Conservation (phyloP, 140 eudicot genomes). For the Bidens hawaiensis region DNA sequence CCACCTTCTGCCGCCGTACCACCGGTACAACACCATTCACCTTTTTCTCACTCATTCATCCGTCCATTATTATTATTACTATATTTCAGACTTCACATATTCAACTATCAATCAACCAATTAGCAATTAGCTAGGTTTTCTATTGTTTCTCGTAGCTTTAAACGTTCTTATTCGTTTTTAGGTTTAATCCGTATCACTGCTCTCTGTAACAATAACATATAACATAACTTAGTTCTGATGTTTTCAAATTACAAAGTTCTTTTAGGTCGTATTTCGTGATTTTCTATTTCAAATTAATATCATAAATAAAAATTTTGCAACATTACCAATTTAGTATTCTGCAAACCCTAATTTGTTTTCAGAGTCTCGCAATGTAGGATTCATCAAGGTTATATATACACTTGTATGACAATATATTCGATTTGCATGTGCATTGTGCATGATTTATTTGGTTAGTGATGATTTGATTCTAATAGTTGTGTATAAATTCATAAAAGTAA, state of each 20-base stretch:
- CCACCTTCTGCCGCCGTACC: constrained; percentile 10
- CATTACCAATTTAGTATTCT: neutral
- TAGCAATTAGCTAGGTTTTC: constrained; percentile 10
- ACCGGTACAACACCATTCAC: constrained; percentile 22
- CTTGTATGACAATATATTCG: neutral
- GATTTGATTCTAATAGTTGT: neutral
- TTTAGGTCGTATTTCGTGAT: neutral
- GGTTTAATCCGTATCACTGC: neutral
- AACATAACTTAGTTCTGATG: constrained; percentile 1
- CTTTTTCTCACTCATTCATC: too few relatives aligned
- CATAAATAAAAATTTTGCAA: neutral
- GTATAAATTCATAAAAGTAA: constrained; percentile 1
- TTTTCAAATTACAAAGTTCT: neutral
- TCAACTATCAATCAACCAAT: constrained; percentile 9
- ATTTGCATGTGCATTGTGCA: constrained; percentile 2
- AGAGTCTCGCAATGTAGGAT: constrained; percentile 6
- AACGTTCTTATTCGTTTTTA: constrained; percentile 4
- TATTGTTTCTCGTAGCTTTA: constrained; percentile 13
- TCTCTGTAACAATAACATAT: too few relatives aligned
- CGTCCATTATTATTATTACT: constrained; percentile 22
- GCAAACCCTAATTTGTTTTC: constrained; percentile 13
- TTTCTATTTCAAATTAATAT: neutral
- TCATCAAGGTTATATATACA: too few relatives aligned
- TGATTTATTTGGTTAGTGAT: constrained; percentile 1
- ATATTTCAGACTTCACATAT: neutral